phyloP scores from a whole-genome alignment of 2,329 filamentous ascomycete species.

The Sporothrix dimorphospora region DNA sequence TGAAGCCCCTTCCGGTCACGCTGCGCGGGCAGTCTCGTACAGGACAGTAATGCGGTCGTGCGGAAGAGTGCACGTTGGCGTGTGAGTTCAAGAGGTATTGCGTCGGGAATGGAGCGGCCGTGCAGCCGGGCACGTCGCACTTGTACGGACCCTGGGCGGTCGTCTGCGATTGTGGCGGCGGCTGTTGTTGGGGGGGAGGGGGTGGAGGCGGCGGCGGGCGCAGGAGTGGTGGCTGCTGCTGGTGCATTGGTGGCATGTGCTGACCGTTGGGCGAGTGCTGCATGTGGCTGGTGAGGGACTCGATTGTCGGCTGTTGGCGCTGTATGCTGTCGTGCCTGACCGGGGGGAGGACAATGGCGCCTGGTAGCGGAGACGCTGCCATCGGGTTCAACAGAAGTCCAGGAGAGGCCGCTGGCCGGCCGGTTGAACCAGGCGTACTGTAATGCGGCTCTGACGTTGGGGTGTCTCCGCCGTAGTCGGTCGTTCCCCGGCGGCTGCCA shows the following conservation, averaged over 20 bases:
- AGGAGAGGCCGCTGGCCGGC: not conserved
- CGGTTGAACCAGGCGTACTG: not conserved
- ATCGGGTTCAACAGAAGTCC: constrained; percentile 10
- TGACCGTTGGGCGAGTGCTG: constrained; percentile 27
- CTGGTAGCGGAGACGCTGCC: not conserved
- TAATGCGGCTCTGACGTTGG: not conserved
- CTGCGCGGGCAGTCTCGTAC: constrained; percentile 65
- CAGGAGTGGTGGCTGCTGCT: constrained; percentile 42
- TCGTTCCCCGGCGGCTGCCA: constrained; percentile 41
- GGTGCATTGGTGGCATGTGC: not conserved
- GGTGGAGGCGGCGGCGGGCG: not conserved
- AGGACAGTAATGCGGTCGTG: constrained; percentile 67
- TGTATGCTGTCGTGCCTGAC: constrained; percentile 2
- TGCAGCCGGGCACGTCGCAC: constrained; percentile 67
- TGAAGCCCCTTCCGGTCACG: constrained; percentile 69
- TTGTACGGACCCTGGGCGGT: constrained; percentile 52
- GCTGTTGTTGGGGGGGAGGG: not conserved
- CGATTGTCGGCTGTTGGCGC: constrained; percentile 11
- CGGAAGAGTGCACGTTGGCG: constrained; percentile 70
- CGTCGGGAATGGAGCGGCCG: constrained; percentile 74
- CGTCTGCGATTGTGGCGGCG: constrained; percentile 40
- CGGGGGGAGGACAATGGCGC: not conserved
- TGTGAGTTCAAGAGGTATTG: constrained; percentile 79
- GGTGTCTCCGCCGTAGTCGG: constrained; percentile 43
- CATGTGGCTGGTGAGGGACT: constrained; percentile 8